Conservation (phyloP, 306 rosid genomes). For the Pyrus communis region DNA sequence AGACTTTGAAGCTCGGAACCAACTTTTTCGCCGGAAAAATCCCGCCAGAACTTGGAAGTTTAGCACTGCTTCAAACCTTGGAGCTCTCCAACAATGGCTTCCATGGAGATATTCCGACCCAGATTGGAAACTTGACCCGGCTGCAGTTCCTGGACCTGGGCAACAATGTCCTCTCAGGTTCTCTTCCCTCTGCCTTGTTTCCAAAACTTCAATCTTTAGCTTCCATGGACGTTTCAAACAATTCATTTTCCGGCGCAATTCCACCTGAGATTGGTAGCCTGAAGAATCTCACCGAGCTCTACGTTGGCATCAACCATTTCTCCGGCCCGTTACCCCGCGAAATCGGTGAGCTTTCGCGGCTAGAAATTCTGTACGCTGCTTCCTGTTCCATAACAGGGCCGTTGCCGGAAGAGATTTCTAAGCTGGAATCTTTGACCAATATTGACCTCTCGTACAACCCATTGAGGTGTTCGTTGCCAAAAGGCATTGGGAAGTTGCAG, state of each 20-base stretch:
- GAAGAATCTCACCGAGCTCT: slow-evolving; percentile 60
- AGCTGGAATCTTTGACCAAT: slow-evolving; percentile 44
- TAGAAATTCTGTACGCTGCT: slow-evolving; percentile 46
- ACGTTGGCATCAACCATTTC: slow-evolving; percentile 52
- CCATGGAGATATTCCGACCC: slow-evolving; percentile 47
- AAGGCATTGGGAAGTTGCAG: slow-evolving; percentile 61
- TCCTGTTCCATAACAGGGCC: slow-evolving; percentile 78
- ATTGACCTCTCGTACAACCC: slow-evolving; percentile 91
- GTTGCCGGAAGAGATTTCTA: slow-evolving; percentile 63
- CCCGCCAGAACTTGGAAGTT: slow-evolving; percentile 47
- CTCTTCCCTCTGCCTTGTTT: slow-evolving; percentile 56
- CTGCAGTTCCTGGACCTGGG: slow-evolving; percentile 65
- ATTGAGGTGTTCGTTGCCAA: slow-evolving; percentile 70
- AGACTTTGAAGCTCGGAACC: slow-evolving; percentile 44
- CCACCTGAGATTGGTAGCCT: slow-evolving; percentile 63
- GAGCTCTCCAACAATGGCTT: slow-evolving; percentile 69
- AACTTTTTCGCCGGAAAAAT: slow-evolving; percentile 54
- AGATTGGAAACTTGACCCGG: slow-evolving; percentile 54
- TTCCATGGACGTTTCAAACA: slow-evolving; percentile 75
- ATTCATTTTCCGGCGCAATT: slow-evolving; percentile 62
- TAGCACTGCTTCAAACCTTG: slow-evolving; percentile 37
- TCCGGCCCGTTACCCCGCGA: slow-evolving; percentile 67
- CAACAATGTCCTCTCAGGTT: slow-evolving; percentile 66
- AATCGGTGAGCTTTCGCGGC: slow-evolving; percentile 63
- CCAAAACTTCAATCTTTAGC: slow-evolving; percentile 43